Evolutionary conservation across 352 stramenopile species (phyloP), one percentile per base, ranked within the genome.

Genomic region (Albugo candida): DNA sequence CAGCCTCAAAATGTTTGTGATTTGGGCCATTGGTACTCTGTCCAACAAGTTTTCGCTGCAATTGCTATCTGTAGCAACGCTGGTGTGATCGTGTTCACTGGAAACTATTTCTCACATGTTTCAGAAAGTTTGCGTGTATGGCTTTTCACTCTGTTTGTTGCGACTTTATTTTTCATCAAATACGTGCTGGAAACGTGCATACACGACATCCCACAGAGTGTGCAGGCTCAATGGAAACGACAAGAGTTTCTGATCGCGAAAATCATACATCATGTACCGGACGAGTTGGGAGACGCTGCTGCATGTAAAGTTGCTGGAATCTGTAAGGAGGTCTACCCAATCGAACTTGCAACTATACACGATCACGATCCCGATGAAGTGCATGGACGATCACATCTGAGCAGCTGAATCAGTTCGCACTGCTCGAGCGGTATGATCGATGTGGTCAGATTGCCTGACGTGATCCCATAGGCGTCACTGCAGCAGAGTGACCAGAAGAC

Each of bases 21-120:
- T 48, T 93, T 96, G 53, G 86, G 88, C 41, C 93, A 84, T 10
- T 97, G 88, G 88, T 83, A 83, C 19, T 79, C 67, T 24, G 82
- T 95, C 54, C 76, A 97, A 39, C 68, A 92, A 36, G 55, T 80
- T 31, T 93, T 97, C 58, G 74, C 77, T 36, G 88, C 81, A 34
- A 64, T 92, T 36, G 73, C 79, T 19, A 83, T 95, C 44, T 55
- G 95, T 13, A 95, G 86, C 13, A 97, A 97, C 61, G 85, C 91
- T 40, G 73, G 83, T n/a, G 63, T 96, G 13, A 84, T 95, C 58
- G 85, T 76, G 41, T 96, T 95, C 55, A 94, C 86, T 12, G 80
- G 68, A 40, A 70, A 83, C 44, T 85, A 81, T 51, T 83, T 86
- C 45, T 91, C 67, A 18, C 38, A 61, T 35, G 36, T 79, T 37